Conservation (phyloP, 768 basidiomycete species). For the Termitomyces sp. region DNA sequence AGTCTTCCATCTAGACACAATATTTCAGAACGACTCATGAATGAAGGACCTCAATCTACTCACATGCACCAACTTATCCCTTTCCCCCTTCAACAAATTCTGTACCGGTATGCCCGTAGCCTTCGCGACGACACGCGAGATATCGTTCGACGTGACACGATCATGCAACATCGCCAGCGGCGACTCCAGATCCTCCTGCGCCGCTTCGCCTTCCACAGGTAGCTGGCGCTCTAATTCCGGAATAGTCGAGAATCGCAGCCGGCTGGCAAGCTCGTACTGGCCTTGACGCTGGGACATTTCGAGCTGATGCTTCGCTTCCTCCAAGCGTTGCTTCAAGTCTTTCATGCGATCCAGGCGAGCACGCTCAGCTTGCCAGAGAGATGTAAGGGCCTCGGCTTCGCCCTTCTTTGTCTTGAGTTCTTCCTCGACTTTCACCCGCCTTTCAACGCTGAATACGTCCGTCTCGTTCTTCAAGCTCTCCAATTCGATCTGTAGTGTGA, state of each 20-base stretch:
- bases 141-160: slow-evolving; percentile 85
- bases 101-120: slow-evolving; percentile 90
- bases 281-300: slow-evolving; percentile 89
- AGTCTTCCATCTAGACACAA: slow-evolving; percentile 78
- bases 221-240: slow-evolving; percentile 75
- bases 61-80: slow-evolving; percentile 86
- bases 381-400: slow-evolving; percentile 58
- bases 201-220: slow-evolving; percentile 49
- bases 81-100: slow-evolving; percentile 84
- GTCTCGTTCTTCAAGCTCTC: slow-evolving; percentile 87
- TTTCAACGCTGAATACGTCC: slow-evolving; percentile 79
- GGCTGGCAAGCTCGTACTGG: slow-evolving; percentile 80
- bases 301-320: slow-evolving; percentile 80
- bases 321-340: slow-evolving; percentile 68
- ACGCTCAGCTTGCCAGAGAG: slow-evolving; percentile 77
- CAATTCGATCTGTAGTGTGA: slow-evolving; percentile 86
- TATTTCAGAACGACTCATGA: not conserved
- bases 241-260: slow-evolving; percentile 81
- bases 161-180: slow-evolving; percentile 75
- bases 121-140: slow-evolving; percentile 83
- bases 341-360: slow-evolving; percentile 67
- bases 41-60: slow-evolving; percentile 22
- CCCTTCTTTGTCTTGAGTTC: slow-evolving; percentile 58
- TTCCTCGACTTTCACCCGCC: slow-evolving; percentile 63
- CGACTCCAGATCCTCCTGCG: slow-evolving; percentile 37